Percentiles rank a stretch among this genome's conserved stretches.
Evolutionary conservation across 805 yeast genomes (phyloP).

Genomic region (Nakazawaea anatomiae): DNA sequence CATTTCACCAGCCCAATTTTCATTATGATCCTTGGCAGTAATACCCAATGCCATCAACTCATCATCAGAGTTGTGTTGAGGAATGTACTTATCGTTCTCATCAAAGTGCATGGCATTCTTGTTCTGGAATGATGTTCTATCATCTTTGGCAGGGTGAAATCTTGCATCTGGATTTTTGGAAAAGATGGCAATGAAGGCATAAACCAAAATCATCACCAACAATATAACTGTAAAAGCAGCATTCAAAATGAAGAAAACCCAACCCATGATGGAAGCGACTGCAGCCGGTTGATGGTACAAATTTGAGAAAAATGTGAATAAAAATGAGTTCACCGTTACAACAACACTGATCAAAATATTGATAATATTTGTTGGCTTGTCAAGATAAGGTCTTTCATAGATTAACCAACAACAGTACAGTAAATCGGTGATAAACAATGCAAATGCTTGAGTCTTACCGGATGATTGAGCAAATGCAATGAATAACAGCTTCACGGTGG

Average conservation of each 20-base stretch:
- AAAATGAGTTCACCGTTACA: conserved; percentile 70
- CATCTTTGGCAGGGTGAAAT: conserved; percentile 85
- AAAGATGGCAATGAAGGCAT: conserved; percentile 54
- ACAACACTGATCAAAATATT: conserved; percentile 71
- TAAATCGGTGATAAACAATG: conserved; percentile 70
- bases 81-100: conserved; percentile 9
- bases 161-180: conserved; percentile 87
- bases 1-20: conserved; percentile 69
- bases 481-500: conserved; percentile 62
- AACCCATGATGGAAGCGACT: conserved; percentile 84
- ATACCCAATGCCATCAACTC: conserved; percentile 64
- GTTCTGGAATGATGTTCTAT: conserved; percentile 82
- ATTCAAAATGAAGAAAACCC: conserved; percentile 82
- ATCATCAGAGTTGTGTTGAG: conserved; percentile 9
- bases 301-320: conserved; percentile 81
- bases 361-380: conserved; percentile 74
- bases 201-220: conserved; percentile 63
- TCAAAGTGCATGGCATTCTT: conserved; percentile 19
- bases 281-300: conserved; percentile 75
- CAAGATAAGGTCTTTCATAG: conserved; percentile 67
- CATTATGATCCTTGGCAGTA: conserved; percentile 78
- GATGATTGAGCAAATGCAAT: conserved; percentile 74
- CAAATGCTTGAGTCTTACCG: conserved; percentile 78
- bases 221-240: conserved; percentile 82
- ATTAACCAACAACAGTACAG: conserved; percentile 61